Conservation (phyloP, 805 yeast genomes). For the Candida xiaguanensis region DNA sequence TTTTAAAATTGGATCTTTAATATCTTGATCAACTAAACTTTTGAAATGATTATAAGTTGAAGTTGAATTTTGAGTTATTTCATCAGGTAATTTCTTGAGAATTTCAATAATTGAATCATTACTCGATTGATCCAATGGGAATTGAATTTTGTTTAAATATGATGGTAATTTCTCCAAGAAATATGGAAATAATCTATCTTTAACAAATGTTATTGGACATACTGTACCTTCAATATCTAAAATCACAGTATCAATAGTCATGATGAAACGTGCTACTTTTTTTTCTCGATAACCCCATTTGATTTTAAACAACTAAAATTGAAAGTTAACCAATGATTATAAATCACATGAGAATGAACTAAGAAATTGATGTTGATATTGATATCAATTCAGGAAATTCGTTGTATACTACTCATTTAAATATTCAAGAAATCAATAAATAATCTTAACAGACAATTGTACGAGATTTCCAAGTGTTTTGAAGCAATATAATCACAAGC, state of each 20-base stretch:
- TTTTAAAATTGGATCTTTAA: constrained; percentile 76
- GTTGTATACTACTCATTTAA: too few species aligned
- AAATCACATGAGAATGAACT: too few species aligned
- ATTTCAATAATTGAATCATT: constrained; percentile 24
- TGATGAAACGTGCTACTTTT: constrained; percentile 3
- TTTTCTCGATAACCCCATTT: not conserved
- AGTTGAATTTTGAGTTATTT: constrained; percentile 20
- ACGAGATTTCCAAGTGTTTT: too few species aligned
- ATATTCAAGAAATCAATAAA: too few species aligned
- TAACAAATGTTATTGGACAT: constrained; percentile 87
- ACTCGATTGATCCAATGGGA: constrained; percentile 24
- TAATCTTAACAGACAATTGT: too few species aligned
- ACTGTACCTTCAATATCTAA: constrained; percentile 91
- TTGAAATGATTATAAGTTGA: constrained; percentile 46
- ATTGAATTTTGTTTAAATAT: constrained; percentile 25
- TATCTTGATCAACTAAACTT: constrained; percentile 57
- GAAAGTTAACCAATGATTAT: too few species aligned
- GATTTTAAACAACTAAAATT: not conserved
- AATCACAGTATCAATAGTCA: constrained; percentile 25
- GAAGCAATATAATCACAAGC: too few species aligned
- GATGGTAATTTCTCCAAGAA: constrained; percentile 52
- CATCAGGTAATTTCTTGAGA: constrained; percentile 46
- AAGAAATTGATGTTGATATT: too few species aligned
- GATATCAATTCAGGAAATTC: too few species aligned
- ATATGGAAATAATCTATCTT: constrained; percentile 72